Evolutionary conservation across 1,139 yeast species (phyloP).

Genomic region (Diutina siamensis): DNA sequence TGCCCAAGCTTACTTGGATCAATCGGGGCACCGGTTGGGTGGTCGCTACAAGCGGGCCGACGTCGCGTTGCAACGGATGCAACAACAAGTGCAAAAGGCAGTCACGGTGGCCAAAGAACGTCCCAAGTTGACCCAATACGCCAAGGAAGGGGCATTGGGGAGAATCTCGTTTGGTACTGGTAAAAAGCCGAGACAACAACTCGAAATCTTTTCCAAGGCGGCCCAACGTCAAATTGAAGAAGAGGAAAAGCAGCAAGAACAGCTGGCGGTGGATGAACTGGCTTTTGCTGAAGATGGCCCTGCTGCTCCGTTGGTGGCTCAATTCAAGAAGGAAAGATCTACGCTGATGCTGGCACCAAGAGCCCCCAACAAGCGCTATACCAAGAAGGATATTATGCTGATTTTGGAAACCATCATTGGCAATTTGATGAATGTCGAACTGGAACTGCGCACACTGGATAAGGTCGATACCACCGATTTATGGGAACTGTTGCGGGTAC

Average conservation of each 20-base stretch:
- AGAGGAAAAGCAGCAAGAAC: slow-evolving; percentile 20
- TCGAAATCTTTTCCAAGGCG: slow-evolving; percentile 54
- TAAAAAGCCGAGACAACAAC: slow-evolving; percentile 80
- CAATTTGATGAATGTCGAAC: slow-evolving; percentile 70
- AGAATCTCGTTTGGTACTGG: slow-evolving; percentile 74
- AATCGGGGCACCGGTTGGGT: slow-evolving; percentile 84
- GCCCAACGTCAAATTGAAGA: slow-evolving; percentile 30
- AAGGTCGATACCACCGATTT: slow-evolving; percentile 45
- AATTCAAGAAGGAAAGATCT: slow-evolving; percentile 13
- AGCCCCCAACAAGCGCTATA: slow-evolving; percentile 22
- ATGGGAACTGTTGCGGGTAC: slow-evolving; percentile 72
- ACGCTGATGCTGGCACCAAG: slow-evolving; percentile 18
- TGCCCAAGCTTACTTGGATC: slow-evolving; percentile 92
- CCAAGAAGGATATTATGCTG: slow-evolving; percentile 36
- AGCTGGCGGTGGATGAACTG: slow-evolving; percentile 10
- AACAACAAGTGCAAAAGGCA: slow-evolving; percentile 94
- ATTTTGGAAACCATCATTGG: slow-evolving; percentile 71
- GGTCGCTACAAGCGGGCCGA: slow-evolving; percentile 87
- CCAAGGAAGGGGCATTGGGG: slow-evolving; percentile 86
- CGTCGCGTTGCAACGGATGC: slow-evolving; percentile 94
- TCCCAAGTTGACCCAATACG: slow-evolving; percentile 61
- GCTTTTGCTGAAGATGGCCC: slow-evolving; percentile 7
- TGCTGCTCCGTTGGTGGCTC: slow-evolving; percentile 6
- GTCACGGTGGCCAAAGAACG: slow-evolving; percentile 90
- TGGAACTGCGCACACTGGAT: slow-evolving; percentile 60